phyloP scores from a whole-genome alignment of 2,329 filamentous ascomycete species.

The Tympanopsis confertula region DNA sequence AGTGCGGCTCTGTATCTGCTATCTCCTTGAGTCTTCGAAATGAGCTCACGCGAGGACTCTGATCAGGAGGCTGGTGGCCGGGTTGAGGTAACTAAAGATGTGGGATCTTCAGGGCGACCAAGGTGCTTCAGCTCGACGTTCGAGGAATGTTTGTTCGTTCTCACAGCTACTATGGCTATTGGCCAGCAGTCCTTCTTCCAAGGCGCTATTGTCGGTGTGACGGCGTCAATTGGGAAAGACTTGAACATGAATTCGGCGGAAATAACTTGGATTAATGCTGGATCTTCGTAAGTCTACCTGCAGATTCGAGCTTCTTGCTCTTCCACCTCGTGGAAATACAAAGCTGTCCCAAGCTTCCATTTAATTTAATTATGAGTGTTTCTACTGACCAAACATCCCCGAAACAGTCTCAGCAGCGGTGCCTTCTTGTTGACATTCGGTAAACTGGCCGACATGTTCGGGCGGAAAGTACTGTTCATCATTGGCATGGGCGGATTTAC shows the following conservation, averaged over 20 bases:
- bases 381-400: neutral
- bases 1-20: too few relatives aligned
- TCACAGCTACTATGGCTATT: conserved; percentile 56
- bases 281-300: conserved; percentile 33
- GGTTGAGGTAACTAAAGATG: too few relatives aligned
- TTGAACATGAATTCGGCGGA: conserved; percentile 52
- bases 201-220: conserved; percentile 49
- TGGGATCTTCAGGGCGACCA: too few relatives aligned
- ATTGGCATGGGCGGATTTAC: conserved; percentile 46
- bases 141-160: conserved; percentile 53
- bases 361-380: neutral
- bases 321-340: neutral
- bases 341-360: neutral
- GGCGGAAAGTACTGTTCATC: conserved; percentile 49
- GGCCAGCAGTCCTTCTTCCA: conserved; percentile 48
- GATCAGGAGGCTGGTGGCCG: too few relatives aligned
- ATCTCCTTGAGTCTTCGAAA: too few relatives aligned
- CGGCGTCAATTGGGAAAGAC: conserved; percentile 45
- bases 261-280: conserved; percentile 56
- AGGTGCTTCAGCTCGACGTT: conserved; percentile 49
- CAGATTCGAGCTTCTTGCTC: neutral
- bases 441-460: conserved; percentile 53
- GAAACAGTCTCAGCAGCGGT: conserved; percentile 41
- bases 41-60: too few relatives aligned
- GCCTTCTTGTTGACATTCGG: conserved; percentile 57